Evolutionary conservation across 768 basidiomycete species (phyloP), one percentile per base, ranked within the genome.

Genomic region (Boletus tomentosulus): DNA sequence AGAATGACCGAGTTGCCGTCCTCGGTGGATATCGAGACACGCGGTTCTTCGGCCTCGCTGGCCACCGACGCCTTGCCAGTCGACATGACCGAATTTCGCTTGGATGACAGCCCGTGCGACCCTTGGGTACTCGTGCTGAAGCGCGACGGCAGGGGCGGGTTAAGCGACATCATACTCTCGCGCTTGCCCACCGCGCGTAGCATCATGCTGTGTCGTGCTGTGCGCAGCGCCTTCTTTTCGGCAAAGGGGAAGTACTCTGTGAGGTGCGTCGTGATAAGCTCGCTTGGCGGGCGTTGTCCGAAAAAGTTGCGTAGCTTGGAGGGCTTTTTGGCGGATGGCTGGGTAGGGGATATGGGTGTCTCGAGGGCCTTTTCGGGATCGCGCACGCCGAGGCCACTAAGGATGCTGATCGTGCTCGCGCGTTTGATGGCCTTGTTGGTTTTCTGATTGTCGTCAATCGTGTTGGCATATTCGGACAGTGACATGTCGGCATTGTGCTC

Each of bases 261-360:
- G 48, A 98, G 72, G 66, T 98, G 95, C 7, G 78, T 96, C 25
- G 95, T 91, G 74, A 98, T 98, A 57, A 98, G 84, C 70, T 98
- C 97, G 72, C 89, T 92, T 0, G 97, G 95, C 0, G 97, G 97
- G 38, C 97, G 89, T 64, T 98, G 97, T 15, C 96, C 97, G 62
- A 98, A 96, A 78, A 98, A 99, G 76, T 93, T 94, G 71, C 89
- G 89, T 45, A 94, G 68, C 64, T 92, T 94, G 22, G 82, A 81
- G 4, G 85, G 81, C 9, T 78, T 74, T 61, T 81, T 71, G 35
- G 57, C 15, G 3, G 65, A 37, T 8, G 59, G 46, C 25, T 63
- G 62, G 0, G 78, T 76, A 6, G 83, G 79, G 0, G 83, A 83
- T 10, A 80, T 76, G 8, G 83, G 80, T 0, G 73, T 69, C 39